These are phyloP conservation scores for Spergularia bocconei DNA, from an alignment of 148 eudicot species.

Conservation along the genomic window DNA sequence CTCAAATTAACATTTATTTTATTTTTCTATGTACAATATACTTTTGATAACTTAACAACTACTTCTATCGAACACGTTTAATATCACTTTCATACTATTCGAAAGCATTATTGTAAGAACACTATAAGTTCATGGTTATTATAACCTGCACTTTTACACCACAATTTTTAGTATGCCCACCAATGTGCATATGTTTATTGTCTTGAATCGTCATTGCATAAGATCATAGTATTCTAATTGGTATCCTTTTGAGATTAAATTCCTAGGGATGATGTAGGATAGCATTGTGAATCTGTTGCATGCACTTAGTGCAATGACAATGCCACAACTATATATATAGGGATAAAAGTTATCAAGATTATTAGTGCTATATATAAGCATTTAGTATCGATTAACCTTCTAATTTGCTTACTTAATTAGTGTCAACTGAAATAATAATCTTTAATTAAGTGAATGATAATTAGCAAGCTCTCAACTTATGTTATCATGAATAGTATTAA, in stretches of 20 bases:
- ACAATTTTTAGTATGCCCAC: too few species aligned
- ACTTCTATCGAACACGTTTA: too few species aligned
- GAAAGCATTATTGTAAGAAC: too few species aligned
- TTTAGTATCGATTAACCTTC: neutral
- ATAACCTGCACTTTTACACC: too few species aligned
- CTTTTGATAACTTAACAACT: too few species aligned
- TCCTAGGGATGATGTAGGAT: conserved; percentile 22
- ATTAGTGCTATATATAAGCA: conserved; percentile 19
- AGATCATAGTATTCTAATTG: neutral
- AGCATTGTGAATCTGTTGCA: conserved; percentile 21
- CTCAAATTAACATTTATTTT: too few species aligned
- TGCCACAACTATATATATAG: conserved; percentile 15
- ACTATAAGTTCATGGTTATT: too few species aligned
- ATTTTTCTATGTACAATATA: too few species aligned
- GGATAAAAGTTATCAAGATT: neutral
- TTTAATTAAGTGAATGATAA: neutral
- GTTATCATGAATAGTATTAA: neutral
- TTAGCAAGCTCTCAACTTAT: neutral
- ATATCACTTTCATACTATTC: too few species aligned
- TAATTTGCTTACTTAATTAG: neutral
- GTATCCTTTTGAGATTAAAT: neutral
- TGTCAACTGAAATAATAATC: neutral
- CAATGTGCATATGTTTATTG: too few species aligned
- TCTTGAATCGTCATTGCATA: too few species aligned
- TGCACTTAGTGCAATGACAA: conserved; percentile 28